Evolutionary conservation across 2,329 filamentous ascomycete genomes (phyloP).

Genomic region (Coleophoma eucalyptorum): DNA sequence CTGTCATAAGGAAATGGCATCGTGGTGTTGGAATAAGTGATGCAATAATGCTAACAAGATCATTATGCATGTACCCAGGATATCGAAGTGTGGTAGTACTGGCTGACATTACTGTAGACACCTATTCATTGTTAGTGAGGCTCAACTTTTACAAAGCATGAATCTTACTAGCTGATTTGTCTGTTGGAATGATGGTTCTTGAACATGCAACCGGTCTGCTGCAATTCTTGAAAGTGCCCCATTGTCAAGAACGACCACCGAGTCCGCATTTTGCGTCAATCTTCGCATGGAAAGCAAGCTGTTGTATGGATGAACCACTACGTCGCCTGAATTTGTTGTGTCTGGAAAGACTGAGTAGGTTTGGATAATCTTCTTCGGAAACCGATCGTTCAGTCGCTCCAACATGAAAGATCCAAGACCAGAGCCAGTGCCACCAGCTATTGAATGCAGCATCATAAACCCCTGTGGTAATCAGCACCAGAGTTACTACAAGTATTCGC

Average conservation of each 20-base stretch:
- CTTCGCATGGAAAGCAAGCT: conserved; percentile 88
- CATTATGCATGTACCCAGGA: conserved; percentile 99
- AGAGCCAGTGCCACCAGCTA: conserved; percentile 93
- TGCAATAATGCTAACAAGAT: conserved; percentile 93
- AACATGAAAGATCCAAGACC: conserved; percentile 94
- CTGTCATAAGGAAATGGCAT: conserved; percentile 97
- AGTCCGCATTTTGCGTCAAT: conserved; percentile 93
- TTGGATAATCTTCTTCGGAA: conserved; percentile 98
- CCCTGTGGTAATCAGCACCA: conserved; percentile 49
- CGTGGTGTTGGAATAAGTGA: conserved; percentile 94
- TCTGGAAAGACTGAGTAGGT: conserved; percentile 99
- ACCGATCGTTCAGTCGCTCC: conserved; percentile 92
- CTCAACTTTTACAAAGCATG: neutral
- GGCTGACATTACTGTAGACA: conserved; percentile 97
- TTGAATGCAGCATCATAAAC: conserved; percentile 98
- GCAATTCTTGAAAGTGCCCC: conserved; percentile 91
- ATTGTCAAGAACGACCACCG: conserved; percentile 95
- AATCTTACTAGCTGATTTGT: conserved; percentile 81
- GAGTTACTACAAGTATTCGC: neutral
- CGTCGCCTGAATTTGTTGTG: conserved; percentile 79
- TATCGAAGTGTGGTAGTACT: conserved; percentile 95
- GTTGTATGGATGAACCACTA: conserved; percentile 98
- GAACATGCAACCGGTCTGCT: conserved; percentile 88
- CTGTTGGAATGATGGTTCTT: conserved; percentile 93
- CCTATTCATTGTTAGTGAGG: conserved; percentile 35